Percentiles rank a stretch among this genome's conserved stretches.
phyloP scores from a whole-genome alignment of 805 yeast species.

The Teunomyces panamensis region DNA sequence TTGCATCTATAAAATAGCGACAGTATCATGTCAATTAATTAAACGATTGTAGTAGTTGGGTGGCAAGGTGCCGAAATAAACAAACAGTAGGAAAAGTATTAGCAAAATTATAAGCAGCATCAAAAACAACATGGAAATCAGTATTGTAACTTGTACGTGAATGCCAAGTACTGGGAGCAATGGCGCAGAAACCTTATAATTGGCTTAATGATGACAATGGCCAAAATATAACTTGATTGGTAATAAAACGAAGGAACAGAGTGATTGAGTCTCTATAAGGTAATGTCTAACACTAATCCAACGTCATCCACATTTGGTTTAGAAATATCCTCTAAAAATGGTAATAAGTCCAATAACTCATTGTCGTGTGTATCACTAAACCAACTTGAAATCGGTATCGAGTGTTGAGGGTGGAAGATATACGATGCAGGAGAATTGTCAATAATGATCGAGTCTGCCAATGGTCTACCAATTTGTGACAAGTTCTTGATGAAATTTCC shows the following conservation, averaged over 20 bases:
- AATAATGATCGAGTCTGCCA: slow-evolving; percentile 79
- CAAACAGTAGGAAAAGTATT: not conserved
- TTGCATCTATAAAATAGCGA: slow-evolving; percentile 1
- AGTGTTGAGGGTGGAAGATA: slow-evolving; percentile 95
- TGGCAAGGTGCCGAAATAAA: not conserved
- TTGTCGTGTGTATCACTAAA: slow-evolving; percentile 97
- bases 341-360: slow-evolving; percentile 87
- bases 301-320: slow-evolving; percentile 75
- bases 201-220: no score
- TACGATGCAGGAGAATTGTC: slow-evolving; percentile 99
- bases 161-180: no score
- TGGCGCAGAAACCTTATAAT: no score
- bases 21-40: not conserved
- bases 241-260: not conserved
- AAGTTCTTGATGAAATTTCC: slow-evolving; percentile 94
- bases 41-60: not conserved
- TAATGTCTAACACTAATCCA: slow-evolving; percentile 78
- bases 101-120: not conserved
- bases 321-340: slow-evolving; percentile 84
- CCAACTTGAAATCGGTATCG: slow-evolving; percentile 97
- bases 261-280: slow-evolving; percentile 27
- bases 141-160: not conserved
- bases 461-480: slow-evolving; percentile 91
- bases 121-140: not conserved
- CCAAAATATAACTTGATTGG: not conserved